Conservation (phyloP, 805 yeast genomes). For the Lipomyces spencermartinsiae region DNA sequence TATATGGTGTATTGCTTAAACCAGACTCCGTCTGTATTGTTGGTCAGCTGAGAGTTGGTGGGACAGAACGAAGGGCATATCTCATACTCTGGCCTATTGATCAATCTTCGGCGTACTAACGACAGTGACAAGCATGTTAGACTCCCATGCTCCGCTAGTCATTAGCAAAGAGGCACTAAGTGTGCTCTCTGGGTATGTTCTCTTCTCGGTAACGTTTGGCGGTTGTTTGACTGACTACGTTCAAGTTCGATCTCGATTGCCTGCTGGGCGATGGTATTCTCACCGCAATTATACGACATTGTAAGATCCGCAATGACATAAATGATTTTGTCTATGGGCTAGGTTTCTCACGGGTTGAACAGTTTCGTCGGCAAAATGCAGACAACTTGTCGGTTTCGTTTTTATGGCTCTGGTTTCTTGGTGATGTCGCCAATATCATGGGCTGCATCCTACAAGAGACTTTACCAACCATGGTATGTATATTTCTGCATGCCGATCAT, state of each 20-base stretch:
- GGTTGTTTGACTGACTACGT: conserved; percentile 41
- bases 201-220: neutral
- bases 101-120: neutral
- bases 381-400: conserved; percentile 90
- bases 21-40: neutral
- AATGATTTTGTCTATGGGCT: neutral
- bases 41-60: conserved; percentile 4
- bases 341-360: neutral
- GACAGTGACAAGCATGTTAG: conserved; percentile 2
- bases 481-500: neutral
- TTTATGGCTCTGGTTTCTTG: conserved; percentile 88
- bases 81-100: no score
- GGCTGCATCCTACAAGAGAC: conserved; percentile 92
- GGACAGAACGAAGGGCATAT: neutral
- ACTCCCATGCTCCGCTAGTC: neutral
- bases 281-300: conserved; percentile 95
- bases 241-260: conserved; percentile 88
- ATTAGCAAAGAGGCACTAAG: conserved; percentile 34
- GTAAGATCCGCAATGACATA: conserved; percentile 41
- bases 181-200: conserved; percentile 31
- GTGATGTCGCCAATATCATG: conserved; percentile 90
- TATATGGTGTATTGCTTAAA: neutral
- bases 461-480: conserved; percentile 78
- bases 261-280: conserved; percentile 97
- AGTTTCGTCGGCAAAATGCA: conserved; percentile 77